These are phyloP conservation scores for Podaxis sp. DNA, from an alignment of 768 basidiomycete genomes.

Conservation along the genomic window DNA sequence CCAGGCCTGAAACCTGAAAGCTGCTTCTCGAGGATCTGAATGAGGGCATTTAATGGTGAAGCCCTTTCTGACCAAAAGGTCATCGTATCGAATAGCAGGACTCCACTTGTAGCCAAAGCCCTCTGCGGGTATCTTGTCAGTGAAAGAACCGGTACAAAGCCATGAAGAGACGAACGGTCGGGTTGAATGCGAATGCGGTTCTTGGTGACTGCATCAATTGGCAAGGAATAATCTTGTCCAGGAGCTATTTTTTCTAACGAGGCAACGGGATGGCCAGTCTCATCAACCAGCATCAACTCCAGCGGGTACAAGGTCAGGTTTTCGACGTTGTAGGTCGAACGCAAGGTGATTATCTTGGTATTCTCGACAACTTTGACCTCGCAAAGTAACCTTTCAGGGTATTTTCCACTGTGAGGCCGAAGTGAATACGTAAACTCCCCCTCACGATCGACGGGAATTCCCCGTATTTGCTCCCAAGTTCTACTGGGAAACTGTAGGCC, in stretches of 20 bases:
- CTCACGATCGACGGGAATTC: conserved; percentile 89
- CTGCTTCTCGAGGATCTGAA: conserved; percentile 71
- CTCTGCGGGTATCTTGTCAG: conserved; percentile 41
- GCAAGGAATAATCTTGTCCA: conserved; percentile 83
- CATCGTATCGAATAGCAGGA: conserved; percentile 82
- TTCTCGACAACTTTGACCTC: conserved; percentile 89
- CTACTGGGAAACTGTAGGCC: conserved; percentile 82
- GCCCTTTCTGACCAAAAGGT: conserved; percentile 62
- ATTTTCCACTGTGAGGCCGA: conserved; percentile 73
- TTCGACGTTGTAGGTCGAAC: conserved; percentile 89
- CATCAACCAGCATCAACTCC: conserved; percentile 87
- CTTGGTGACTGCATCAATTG: conserved; percentile 83
- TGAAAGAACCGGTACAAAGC: neutral
- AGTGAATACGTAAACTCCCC: conserved; percentile 87
- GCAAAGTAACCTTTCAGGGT: conserved; percentile 78
- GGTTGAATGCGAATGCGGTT: conserved; percentile 85
- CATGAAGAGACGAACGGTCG: conserved; percentile 61
- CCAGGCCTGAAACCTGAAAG: conserved; percentile 94
- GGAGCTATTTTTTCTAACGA: conserved; percentile 87
- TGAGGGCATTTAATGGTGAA: conserved; percentile 87
- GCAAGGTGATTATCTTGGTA: conserved; percentile 89
- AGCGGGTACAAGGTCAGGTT: conserved; percentile 90
- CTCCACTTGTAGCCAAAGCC: conserved; percentile 98
- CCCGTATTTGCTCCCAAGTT: conserved; percentile 83
- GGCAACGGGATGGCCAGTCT: conserved; percentile 74